Evolutionary conservation across 257 asterid species (phyloP).

Genomic region (Ilex aquifolium): DNA sequence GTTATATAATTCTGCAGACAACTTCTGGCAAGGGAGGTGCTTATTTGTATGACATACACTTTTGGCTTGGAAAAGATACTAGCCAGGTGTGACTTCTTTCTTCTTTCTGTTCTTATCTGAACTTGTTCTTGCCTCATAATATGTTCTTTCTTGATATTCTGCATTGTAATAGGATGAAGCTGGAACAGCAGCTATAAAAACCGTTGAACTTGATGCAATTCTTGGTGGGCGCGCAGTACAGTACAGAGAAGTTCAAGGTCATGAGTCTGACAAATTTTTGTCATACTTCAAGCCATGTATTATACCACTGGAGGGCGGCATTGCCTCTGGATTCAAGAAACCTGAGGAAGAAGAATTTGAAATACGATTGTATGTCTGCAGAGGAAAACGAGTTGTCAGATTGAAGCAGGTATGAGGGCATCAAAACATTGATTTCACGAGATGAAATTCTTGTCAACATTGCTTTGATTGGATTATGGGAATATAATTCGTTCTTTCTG

Average conservation of each 20-base stretch:
- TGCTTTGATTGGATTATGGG: neutral
- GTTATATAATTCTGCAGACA: slow-evolving; percentile 39
- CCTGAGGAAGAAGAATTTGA: slow-evolving; percentile 86
- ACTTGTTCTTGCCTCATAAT: slow-evolving; percentile 6
- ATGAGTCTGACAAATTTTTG: slow-evolving; percentile 83
- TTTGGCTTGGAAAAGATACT: slow-evolving; percentile 98
- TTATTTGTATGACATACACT: slow-evolving; percentile 87
- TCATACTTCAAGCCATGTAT: slow-evolving; percentile 95
- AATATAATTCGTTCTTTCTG: slow-evolving; percentile 9
- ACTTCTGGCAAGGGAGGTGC: slow-evolving; percentile 94
- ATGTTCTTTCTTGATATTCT: slow-evolving; percentile 8
- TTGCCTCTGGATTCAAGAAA: slow-evolving; percentile 83
- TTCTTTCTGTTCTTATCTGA: slow-evolving; percentile 9
- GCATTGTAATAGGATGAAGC: slow-evolving; percentile 74
- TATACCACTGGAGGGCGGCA: slow-evolving; percentile 93
- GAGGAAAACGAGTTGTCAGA: slow-evolving; percentile 80
- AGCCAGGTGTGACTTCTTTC: slow-evolving; percentile 62
- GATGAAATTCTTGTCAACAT: neutral
- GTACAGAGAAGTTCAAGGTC: slow-evolving; percentile 88
- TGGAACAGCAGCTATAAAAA: slow-evolving; percentile 92
- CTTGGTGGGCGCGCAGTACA: slow-evolving; percentile 99
- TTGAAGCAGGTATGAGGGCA: slow-evolving; percentile 64
- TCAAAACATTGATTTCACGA: neutral
- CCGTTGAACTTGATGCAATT: slow-evolving; percentile 89
- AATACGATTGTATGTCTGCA: slow-evolving; percentile 74